Conservation (phyloP, 257 asterid genomes). For the Jacaranda mimosifolia region DNA sequence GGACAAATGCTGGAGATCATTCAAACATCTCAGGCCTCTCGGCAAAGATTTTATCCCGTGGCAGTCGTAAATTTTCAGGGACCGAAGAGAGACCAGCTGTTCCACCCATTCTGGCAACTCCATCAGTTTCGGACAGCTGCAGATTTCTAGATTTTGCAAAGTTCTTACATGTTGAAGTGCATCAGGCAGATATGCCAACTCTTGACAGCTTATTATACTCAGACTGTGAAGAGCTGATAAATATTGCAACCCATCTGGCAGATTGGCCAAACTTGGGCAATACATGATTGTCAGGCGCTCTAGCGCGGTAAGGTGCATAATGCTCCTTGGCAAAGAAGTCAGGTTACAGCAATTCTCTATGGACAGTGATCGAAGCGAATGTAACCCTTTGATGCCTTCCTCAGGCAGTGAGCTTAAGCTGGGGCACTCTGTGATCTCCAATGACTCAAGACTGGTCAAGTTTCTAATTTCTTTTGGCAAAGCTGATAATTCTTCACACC, state of each 20-base stretch:
- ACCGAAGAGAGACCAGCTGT: slow-evolving; percentile 16
- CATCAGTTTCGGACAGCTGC: slow-evolving; percentile 26
- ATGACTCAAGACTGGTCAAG: slow-evolving; percentile 13
- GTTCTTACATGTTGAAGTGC: slow-evolving; percentile 17
- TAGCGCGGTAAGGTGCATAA: neutral
- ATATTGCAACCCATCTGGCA: slow-evolving; percentile 16
- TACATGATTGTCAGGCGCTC: slow-evolving; percentile 33
- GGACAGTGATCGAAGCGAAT: slow-evolving; percentile 19
- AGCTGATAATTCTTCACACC: slow-evolving; percentile 18
- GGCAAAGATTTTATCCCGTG: slow-evolving; percentile 20
- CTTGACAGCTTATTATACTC: slow-evolving; percentile 28
- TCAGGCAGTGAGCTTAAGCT: slow-evolving; percentile 29
- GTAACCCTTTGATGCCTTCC: slow-evolving; percentile 28
- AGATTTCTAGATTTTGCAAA: slow-evolving; percentile 23
- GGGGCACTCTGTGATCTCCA: slow-evolving; percentile 31
- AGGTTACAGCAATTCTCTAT: slow-evolving; percentile 29
- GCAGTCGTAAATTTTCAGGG: slow-evolving; percentile 27
- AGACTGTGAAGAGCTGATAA: slow-evolving; percentile 16
- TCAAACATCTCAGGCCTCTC: neutral
- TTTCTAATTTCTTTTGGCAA: slow-evolving; percentile 13
- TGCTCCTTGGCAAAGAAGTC: slow-evolving; percentile 28
- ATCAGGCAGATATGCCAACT: slow-evolving; percentile 17
- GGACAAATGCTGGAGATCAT: slow-evolving; percentile 30
- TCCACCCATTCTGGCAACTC: slow-evolving; percentile 31
- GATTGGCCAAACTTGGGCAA: slow-evolving; percentile 20